Evolutionary conservation across 148 eudicot genomes (phyloP).

Genomic region (Beta vulgaris): DNA sequence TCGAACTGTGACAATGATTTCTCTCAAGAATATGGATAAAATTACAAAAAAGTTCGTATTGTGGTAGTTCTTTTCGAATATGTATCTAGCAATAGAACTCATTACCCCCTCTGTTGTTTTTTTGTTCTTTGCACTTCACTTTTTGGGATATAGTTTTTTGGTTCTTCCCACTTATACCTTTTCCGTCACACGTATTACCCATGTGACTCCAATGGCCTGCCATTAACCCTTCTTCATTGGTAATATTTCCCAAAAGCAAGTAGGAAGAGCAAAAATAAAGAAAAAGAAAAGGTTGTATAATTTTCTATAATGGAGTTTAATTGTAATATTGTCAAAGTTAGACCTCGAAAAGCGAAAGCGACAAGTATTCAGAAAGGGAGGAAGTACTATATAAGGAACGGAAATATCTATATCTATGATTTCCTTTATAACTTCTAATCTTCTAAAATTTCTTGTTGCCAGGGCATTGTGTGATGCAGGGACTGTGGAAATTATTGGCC

Average conservation of each 20-base stretch:
- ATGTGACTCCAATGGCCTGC: no score
- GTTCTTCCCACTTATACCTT: no score
- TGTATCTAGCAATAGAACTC: neutral
- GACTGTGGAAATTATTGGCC: constrained; percentile 92
- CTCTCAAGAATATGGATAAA: neutral
- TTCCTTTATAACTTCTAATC: constrained; percentile 14
- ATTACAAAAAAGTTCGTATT: neutral
- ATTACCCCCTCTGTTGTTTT: no score
- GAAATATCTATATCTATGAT: neutral
- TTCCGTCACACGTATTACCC: no score
- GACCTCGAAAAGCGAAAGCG: neutral
- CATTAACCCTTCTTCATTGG: no score
- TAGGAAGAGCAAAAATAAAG: no score
- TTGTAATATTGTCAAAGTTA: neutral
- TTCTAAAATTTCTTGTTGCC: constrained; percentile 17
- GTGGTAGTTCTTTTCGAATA: neutral
- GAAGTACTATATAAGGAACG: neutral
- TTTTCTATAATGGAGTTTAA: no score
- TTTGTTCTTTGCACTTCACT: no score
- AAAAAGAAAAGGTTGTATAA: no score
- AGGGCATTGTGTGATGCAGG: constrained; percentile 83
- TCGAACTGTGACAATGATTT: neutral
- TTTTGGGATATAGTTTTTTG: no score
- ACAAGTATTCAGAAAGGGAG: neutral
- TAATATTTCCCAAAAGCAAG: no score